phyloP scores from a whole-genome alignment of 192 early-diverging fungal genomes.

The Endogone sp. region DNA sequence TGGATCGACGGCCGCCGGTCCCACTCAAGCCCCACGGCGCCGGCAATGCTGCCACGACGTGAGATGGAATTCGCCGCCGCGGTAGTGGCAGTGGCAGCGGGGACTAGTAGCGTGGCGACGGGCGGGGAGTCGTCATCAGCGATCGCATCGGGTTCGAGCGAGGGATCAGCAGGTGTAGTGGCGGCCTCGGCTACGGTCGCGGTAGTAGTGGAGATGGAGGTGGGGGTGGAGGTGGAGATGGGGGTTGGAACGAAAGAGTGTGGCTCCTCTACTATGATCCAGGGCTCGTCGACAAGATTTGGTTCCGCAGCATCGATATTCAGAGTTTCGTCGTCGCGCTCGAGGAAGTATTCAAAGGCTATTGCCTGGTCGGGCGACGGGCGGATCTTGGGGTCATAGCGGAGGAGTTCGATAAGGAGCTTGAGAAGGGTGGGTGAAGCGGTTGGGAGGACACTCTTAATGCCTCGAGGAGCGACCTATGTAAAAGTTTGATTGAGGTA shows the following conservation, averaged over 20 bases:
- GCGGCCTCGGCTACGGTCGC: too few relatives aligned
- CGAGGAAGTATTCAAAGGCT: not conserved
- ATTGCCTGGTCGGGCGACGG: not conserved
- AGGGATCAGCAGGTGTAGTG: not conserved
- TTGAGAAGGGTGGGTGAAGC: not conserved
- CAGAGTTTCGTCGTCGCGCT: not conserved
- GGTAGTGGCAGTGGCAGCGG: not conserved
- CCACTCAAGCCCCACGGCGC: not conserved
- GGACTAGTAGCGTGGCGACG: not conserved
- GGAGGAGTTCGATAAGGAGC: not conserved
- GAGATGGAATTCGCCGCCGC: not conserved
- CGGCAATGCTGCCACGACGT: not conserved
- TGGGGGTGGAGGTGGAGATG: too few relatives aligned
- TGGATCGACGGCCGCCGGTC: not conserved
- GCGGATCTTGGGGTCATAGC: not conserved
- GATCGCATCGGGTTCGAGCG: not conserved
- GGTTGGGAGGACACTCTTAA: not conserved
- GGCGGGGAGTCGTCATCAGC: not conserved
- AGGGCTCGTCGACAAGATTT: not conserved
- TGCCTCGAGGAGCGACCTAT: not conserved
- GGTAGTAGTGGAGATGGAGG: too few relatives aligned
- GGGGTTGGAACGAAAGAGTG: too few relatives aligned
- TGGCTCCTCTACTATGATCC: not conserved
- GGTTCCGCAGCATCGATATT: not conserved
- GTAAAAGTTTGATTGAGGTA: too few relatives aligned